Base-by-base conservation (phyloP, 225 moss, liverwort and hornwort species). In the Pseudisothecium myosuroides region DNA sequence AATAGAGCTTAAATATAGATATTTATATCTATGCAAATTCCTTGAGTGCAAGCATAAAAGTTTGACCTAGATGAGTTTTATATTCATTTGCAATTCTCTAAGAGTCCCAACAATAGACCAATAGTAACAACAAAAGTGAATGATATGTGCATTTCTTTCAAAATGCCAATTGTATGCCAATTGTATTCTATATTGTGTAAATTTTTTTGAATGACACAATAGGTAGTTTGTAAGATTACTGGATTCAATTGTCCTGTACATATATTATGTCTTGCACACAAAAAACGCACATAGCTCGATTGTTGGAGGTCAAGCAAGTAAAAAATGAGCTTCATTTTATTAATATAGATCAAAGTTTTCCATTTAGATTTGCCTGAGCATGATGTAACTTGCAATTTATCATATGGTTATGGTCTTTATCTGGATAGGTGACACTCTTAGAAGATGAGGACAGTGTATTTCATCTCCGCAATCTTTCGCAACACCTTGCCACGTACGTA, bases 401-500 rank as follows among this genome's bases (percentile, higher is more conserved):
- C 15, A 6, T n/a, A 7, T 65, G 60, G 11, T 76, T 47, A 62
- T 82, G 86, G 74, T 34, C 6, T 85, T 59, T 67, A 19, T 45
- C 1, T 31, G 61, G 37, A 39, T 85, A 97, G 97, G 97, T 97
- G 85, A 96, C 95, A 36, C 79, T 97, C 71, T 89, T 97, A 89
- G 97, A 97, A 94, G 97, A 96, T n/a, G 97, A 95, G 59, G 97
- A 96, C 63, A 74, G 88, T 71, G 91, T 93, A 21, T 95, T 96
- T 89, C 97, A 97, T 90, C 81, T 94, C 65, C 95, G 96, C 62
- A 97, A 97, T 86, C 96, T 97, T 80, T 97, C 96, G 41, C 96
- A 96, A 41, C 97, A 97, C 92, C 94, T 97, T 88, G 97, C 97
- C 89, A 96, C 95, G 95, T 97, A 96, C 86, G 97, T 93, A 91